Conservation (phyloP, 108 stramenopile species). For the Cyclotella atomus region DNA sequence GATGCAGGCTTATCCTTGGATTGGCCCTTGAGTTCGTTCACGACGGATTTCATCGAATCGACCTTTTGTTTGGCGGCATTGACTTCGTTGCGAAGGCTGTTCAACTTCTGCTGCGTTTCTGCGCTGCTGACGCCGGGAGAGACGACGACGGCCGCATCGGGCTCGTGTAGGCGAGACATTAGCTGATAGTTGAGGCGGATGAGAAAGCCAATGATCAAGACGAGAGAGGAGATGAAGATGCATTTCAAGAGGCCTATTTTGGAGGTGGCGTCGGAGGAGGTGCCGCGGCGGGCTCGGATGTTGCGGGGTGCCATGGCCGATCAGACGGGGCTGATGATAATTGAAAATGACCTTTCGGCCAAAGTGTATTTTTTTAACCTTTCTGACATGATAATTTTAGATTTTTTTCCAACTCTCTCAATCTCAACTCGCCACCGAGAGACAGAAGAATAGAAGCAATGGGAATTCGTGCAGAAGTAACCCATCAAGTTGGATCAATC, state of each 20-base stretch:
- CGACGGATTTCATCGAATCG: slow-evolving; percentile 4
- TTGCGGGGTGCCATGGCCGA: slow-evolving; percentile 4
- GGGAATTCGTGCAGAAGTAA: no score
- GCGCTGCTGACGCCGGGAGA: not conserved
- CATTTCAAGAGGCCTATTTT: not conserved
- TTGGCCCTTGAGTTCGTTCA: not conserved
- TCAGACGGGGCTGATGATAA: not conserved
- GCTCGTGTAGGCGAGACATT: slow-evolving; percentile 10
- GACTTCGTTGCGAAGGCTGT: slow-evolving; percentile 3
- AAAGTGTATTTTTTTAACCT: no score
- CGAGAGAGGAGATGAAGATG: not conserved
- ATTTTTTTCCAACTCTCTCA: no score
- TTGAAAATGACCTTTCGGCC: no score
- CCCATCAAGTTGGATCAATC: no score
- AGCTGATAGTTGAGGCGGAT: slow-evolving; percentile 19
- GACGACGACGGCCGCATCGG: not conserved
- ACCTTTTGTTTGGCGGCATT: not conserved
- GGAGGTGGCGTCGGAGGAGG: not conserved
- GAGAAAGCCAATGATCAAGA: slow-evolving; percentile 1
- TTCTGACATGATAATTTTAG: no score
- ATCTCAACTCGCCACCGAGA: no score
- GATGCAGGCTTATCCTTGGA: not conserved
- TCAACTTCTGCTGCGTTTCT: not conserved
- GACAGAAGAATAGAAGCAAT: no score
- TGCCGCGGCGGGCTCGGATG: slow-evolving; percentile 9